phyloP scores from a whole-genome alignment of 768 basidiomycete species.

The Boletus rex-veris region DNA sequence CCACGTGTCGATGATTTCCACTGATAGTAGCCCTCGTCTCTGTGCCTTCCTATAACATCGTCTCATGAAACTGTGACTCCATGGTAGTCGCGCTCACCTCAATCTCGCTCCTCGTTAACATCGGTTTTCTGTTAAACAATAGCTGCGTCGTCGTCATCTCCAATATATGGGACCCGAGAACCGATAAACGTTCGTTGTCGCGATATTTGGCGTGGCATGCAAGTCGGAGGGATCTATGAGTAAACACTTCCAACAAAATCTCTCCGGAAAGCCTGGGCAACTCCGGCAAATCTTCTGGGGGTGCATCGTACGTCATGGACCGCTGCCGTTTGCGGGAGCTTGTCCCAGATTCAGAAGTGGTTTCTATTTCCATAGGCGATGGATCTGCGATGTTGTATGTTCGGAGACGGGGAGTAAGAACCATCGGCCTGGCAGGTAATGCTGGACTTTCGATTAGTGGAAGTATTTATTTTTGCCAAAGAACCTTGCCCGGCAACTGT shows the following conservation, averaged over 20 bases:
- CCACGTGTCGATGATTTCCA: constrained; percentile 37
- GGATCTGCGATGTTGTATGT: constrained; percentile 33
- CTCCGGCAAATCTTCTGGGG: constrained; percentile 35
- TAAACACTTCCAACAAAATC: constrained; percentile 63
- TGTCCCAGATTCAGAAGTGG: constrained; percentile 22
- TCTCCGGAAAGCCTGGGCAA: constrained; percentile 52
- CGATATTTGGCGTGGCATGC: constrained; percentile 39
- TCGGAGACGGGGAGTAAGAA: constrained; percentile 35
- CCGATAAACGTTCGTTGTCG: constrained; percentile 56
- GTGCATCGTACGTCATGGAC: constrained; percentile 29
- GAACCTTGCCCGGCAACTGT: constrained; percentile 13
- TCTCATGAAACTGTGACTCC: constrained; percentile 16
- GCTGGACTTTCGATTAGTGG: constrained; percentile 9
- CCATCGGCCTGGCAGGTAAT: constrained; percentile 25
- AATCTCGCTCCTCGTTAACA: constrained; percentile 46
- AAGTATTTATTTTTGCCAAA: constrained; percentile 19
- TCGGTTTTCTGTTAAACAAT: constrained; percentile 51
- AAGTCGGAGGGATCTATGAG: constrained; percentile 60
- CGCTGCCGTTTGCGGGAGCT: constrained; percentile 38
- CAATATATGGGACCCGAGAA: constrained; percentile 48
- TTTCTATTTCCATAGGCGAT: constrained; percentile 33
- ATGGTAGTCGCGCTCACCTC: constrained; percentile 40
- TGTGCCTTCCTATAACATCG: constrained; percentile 25
- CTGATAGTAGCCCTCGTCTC: constrained; percentile 28
- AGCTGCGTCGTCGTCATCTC: constrained; percentile 43